phyloP scores from a whole-genome alignment of 2,329 filamentous ascomycete genomes.

The Venturia nashicola region DNA sequence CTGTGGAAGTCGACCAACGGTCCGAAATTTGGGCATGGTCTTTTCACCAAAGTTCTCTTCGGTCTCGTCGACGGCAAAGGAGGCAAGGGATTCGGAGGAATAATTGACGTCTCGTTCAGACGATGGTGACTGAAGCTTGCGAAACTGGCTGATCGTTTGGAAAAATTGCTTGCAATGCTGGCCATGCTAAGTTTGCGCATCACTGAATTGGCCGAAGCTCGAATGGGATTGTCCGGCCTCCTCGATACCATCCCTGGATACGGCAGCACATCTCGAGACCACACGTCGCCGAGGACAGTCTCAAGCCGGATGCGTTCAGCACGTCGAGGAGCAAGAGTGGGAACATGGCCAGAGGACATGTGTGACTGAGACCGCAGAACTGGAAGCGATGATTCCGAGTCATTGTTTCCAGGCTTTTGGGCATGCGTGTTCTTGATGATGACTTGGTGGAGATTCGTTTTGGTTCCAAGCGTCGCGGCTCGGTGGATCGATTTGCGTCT shows the following conservation, averaged over 20 bases:
- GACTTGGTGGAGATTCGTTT: slow-evolving; percentile 58
- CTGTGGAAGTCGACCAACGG: slow-evolving; percentile 33
- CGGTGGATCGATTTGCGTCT: slow-evolving; percentile 68
- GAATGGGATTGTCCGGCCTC: slow-evolving; percentile 58
- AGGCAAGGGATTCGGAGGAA: slow-evolving; percentile 10
- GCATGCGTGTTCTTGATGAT: slow-evolving; percentile 77
- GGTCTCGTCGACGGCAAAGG: neutral
- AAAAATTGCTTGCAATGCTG: slow-evolving; percentile 65
- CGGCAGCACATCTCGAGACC: slow-evolving; percentile 69
- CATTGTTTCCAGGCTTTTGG: slow-evolving; percentile 42
- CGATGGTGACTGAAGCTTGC: slow-evolving; percentile 28
- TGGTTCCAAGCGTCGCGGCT: slow-evolving; percentile 60
- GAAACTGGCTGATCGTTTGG: slow-evolving; percentile 54
- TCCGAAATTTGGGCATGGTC: neutral
- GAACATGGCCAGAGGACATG: slow-evolving; percentile 48
- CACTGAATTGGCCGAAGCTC: slow-evolving; percentile 69
- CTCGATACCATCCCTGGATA: slow-evolving; percentile 68
- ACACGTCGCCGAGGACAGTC: slow-evolving; percentile 61
- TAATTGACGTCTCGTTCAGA: slow-evolving; percentile 22
- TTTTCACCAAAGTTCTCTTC: slow-evolving; percentile 2
- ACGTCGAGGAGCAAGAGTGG: slow-evolving; percentile 61
- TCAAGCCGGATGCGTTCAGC: slow-evolving; percentile 70
- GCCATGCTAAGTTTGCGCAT: slow-evolving; percentile 81
- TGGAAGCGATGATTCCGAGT: slow-evolving; percentile 33
- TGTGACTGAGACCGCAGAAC: slow-evolving; percentile 73